phyloP scores from a whole-genome alignment of 2,329 filamentous ascomycete species.

The Pestalotiopsis sp. region DNA sequence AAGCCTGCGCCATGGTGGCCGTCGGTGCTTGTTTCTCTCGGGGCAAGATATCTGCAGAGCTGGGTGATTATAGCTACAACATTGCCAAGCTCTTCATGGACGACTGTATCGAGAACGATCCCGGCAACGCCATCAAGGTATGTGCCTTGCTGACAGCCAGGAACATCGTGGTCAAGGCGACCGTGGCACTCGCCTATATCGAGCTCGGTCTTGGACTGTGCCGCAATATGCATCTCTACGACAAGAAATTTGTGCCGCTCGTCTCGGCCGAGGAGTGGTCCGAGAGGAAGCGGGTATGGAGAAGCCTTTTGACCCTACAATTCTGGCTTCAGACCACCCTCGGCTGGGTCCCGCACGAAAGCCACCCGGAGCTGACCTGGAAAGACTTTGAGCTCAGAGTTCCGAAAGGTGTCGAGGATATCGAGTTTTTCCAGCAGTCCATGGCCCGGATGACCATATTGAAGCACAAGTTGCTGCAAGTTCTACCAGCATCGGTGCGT shows the following conservation, averaged over 20 bases:
- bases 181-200: neutral
- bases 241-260: neutral
- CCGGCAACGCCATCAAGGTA: neutral
- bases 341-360: neutral
- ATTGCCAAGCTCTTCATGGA: neutral
- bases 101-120: neutral
- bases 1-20: neutral
- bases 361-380: neutral
- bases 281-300: neutral
- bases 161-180: neutral
- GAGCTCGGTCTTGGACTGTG: neutral
- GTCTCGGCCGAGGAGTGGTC: neutral
- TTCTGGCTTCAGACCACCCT: neutral
- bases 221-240: neutral
- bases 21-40: neutral
- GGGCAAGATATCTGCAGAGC: neutral
- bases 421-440: neutral
- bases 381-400: neutral
- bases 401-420: neutral
- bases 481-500: neutral
- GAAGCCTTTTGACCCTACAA: neutral
- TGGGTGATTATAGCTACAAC: neutral
- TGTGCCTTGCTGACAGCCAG: neutral
- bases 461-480: neutral
- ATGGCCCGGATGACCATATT: neutral